Evolutionary conservation across 73 alveolate genomes (phyloP).

Genomic region (Uronychia setigera): DNA sequence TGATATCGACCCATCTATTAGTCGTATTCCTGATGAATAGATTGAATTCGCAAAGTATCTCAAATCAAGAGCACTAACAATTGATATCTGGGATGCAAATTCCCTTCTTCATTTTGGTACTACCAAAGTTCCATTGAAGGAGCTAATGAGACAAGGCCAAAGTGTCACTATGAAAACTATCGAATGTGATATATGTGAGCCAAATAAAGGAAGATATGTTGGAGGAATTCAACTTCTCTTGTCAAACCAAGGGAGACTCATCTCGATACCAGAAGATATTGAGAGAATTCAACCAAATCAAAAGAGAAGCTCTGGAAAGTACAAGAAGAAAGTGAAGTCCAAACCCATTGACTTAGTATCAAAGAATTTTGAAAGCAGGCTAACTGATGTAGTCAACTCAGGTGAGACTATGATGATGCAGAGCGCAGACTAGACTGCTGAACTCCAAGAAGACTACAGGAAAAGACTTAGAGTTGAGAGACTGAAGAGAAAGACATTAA

Average conservation of each 20-base stretch:
- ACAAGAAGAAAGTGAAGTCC: conserved; percentile 59
- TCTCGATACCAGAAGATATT: conserved; percentile 10
- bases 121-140: conserved; percentile 45
- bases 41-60: conserved; percentile 41
- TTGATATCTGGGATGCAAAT: conserved; percentile 63
- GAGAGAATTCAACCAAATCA: conserved; percentile 35
- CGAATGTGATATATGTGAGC: conserved; percentile 64
- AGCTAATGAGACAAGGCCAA: conserved; percentile 56
- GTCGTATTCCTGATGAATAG: conserved; percentile 42
- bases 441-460: conserved; percentile 39
- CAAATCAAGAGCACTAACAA: conserved; percentile 40
- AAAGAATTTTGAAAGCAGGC: neutral
- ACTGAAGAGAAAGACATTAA: conserved; percentile 41
- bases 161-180: conserved; percentile 15
- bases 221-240: conserved; percentile 55
- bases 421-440: conserved; percentile 7
- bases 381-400: conserved; percentile 6
- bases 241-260: conserved; percentile 37
- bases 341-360: conserved; percentile 50
- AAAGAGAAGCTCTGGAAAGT: conserved; percentile 22
- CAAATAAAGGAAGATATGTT: conserved; percentile 38
- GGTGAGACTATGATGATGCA: conserved; percentile 29
- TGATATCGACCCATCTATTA: conserved; percentile 41
- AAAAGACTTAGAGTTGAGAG: conserved; percentile 50
- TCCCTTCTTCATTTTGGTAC: conserved; percentile 60